Percentiles rank a stretch among this genome's conserved stretches.
phyloP scores from a whole-genome alignment of 2,329 filamentous ascomycete genomes.

The Dactylellina leptospora region DNA sequence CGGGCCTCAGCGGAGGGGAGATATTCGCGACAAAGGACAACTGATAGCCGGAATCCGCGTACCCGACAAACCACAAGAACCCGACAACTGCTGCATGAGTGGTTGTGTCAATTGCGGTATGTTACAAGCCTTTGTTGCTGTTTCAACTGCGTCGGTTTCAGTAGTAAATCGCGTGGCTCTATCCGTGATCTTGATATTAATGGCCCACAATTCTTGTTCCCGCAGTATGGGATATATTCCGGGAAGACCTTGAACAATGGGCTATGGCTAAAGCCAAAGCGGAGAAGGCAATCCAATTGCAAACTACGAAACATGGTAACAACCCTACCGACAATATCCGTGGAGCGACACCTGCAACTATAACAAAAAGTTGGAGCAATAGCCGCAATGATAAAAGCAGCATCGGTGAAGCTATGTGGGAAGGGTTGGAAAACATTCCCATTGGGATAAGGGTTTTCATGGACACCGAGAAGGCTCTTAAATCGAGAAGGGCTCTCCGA shows the following conservation, averaged over 20 bases:
- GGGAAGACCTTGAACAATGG: constrained; percentile 94
- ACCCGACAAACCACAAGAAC: constrained; percentile 84
- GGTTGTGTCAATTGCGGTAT: constrained; percentile 98
- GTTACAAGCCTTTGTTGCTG: too few relatives aligned
- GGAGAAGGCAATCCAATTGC: constrained; percentile 64
- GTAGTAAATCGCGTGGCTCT: too few relatives aligned
- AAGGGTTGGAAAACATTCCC: constrained; percentile 70
- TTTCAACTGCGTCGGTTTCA: too few relatives aligned
- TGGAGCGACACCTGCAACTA: constrained; percentile 3
- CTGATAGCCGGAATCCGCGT: constrained; percentile 81
- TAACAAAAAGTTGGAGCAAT: constrained; percentile 57
- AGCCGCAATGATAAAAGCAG: constrained; percentile 57
- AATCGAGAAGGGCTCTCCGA: constrained; percentile 66
- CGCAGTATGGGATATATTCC: constrained; percentile 63
- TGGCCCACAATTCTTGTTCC: too few relatives aligned
- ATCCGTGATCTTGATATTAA: too few relatives aligned
- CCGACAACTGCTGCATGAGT: constrained; percentile 99
- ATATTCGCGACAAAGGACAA: constrained; percentile 69
- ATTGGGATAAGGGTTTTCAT: constrained; percentile 97
- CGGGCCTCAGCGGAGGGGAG: constrained; percentile 73
- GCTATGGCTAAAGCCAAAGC: constrained; percentile 72
- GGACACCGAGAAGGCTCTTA: constrained; percentile 91
- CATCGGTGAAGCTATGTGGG: constrained; percentile 52
- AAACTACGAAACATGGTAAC: constrained; percentile 46
- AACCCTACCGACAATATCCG: not conserved